These are phyloP conservation scores for Blastobotrys illinoisensis DNA, from an alignment of 1,139 yeast genomes.

Conservation along the genomic window DNA sequence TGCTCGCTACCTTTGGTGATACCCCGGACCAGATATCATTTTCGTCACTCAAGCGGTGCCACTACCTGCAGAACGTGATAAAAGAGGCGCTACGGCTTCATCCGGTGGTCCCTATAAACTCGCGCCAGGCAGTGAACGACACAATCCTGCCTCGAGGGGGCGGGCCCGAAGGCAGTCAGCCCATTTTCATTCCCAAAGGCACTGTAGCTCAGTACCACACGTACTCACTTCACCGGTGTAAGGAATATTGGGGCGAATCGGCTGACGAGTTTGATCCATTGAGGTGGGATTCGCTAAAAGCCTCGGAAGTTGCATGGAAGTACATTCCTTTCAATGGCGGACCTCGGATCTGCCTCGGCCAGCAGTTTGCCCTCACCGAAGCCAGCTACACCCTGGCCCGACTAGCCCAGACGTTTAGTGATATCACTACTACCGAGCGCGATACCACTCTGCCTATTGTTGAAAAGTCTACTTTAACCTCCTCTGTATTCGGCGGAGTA, in stretches of 20 bases:
- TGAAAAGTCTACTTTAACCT: slow-evolving; percentile 15
- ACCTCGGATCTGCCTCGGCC: slow-evolving; percentile 56
- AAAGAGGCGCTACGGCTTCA: slow-evolving; percentile 50
- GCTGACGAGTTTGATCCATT: slow-evolving; percentile 47
- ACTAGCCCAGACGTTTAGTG: slow-evolving; percentile 33
- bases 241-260: slow-evolving; percentile 45
- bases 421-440: slow-evolving; percentile 4
- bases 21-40: slow-evolving; percentile 32
- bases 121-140: slow-evolving; percentile 42
- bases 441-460: slow-evolving; percentile 2
- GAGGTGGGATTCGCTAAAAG: slow-evolving; percentile 38
- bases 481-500: slow-evolving; percentile 19
- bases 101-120: slow-evolving; percentile 52
- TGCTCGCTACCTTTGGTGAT: slow-evolving; percentile 30
- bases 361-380: slow-evolving; percentile 55
- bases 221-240: slow-evolving; percentile 44
- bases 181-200: slow-evolving; percentile 46
- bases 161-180: slow-evolving; percentile 41
- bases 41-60: slow-evolving; percentile 47
- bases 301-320: slow-evolving; percentile 37
- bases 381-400: slow-evolving; percentile 45
- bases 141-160: slow-evolving; percentile 52
- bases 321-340: slow-evolving; percentile 57
- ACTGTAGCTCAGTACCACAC: slow-evolving; percentile 42
- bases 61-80: slow-evolving; percentile 43